Conservation (phyloP, 1,139 yeast genomes). For the Pichia sp. region DNA sequence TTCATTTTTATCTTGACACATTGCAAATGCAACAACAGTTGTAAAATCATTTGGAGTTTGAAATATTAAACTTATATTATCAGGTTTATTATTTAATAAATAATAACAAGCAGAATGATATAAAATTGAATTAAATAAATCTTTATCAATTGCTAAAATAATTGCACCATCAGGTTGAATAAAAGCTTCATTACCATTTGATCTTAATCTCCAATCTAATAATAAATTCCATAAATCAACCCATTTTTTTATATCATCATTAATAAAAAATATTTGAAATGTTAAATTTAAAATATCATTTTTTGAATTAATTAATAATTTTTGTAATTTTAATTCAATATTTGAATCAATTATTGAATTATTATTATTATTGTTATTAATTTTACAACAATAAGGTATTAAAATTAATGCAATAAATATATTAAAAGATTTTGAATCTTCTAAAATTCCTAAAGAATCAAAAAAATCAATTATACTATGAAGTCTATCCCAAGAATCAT, state of each 20-base stretch:
- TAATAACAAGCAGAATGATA: conserved; percentile 12
- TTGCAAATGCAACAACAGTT: conserved; percentile 10
- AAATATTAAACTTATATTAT: conserved; percentile 6
- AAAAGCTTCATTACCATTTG: conserved; percentile 8
- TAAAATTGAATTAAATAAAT: conserved; percentile 7
- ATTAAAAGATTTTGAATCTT: conserved; percentile 5
- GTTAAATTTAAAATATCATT: conserved; percentile 4
- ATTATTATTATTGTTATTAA: neutral
- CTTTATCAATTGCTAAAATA: conserved; percentile 12
- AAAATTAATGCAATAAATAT: conserved; percentile 2
- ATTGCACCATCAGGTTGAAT: conserved; percentile 11
- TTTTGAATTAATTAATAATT: neutral
- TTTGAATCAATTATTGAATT: neutral
- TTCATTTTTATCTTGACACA: conserved; percentile 6
- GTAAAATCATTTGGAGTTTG: conserved; percentile 12
- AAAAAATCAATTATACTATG: conserved; percentile 37
- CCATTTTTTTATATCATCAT: conserved; percentile 9
- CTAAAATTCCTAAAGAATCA: conserved; percentile 20
- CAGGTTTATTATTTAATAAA: conserved; percentile 8
- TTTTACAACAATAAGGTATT: conserved; percentile 8
- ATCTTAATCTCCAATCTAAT: conserved; percentile 8
- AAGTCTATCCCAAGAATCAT: conserved; percentile 33
- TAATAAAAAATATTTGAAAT: conserved; percentile 6
- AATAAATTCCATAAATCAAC: conserved; percentile 14
- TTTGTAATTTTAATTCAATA: no score